Percentiles rank a stretch among this genome's conserved stretches.
Conservation (phyloP, 2,329 filamentous ascomycete species). For the Chrysoporthe cubensis region DNA sequence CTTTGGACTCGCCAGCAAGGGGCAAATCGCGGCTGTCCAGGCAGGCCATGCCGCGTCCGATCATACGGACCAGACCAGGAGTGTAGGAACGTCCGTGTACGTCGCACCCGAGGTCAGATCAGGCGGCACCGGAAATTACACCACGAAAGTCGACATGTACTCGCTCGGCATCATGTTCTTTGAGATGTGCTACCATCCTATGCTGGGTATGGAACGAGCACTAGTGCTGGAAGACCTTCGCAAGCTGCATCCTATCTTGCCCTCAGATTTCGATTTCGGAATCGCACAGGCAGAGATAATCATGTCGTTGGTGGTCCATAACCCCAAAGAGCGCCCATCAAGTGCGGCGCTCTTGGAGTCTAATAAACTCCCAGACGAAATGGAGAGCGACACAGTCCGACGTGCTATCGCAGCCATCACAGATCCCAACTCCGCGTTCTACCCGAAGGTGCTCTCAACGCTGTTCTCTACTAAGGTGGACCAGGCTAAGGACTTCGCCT, state of each 20-base stretch:
- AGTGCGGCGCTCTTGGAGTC: conserved; percentile 82
- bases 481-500: conserved; percentile 79
- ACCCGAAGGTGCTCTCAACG: conserved; percentile 85
- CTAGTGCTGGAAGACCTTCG: conserved; percentile 70
- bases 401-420: conserved; percentile 80
- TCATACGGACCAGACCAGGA: conserved; percentile 69
- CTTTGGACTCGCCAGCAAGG: conserved; percentile 91
- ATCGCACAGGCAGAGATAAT: conserved; percentile 82
- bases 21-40: conserved; percentile 71
- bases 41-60: conserved; percentile 47
- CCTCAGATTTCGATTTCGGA: conserved; percentile 71
- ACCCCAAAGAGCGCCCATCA: conserved; percentile 79
- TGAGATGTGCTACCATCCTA: conserved; percentile 83
- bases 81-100: conserved; percentile 82
- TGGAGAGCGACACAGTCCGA: conserved; percentile 89
- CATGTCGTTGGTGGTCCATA: conserved; percentile 77
- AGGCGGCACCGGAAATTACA: conserved; percentile 75
- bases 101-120: conserved; percentile 90
- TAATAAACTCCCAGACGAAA: conserved; percentile 85
- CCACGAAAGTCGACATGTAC: conserved; percentile 98
- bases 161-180: conserved; percentile 97
- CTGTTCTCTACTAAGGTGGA: conserved; percentile 78
- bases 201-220: conserved; percentile 67
- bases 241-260: conserved; percentile 69
- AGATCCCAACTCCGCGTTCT: conserved; percentile 84